Conservation (phyloP, 306 rosid species). For the cucumber (Cucumis sativus) region Cucumber_9930_V3 NC_026660.2:403001-403500, state of each 20-base stretch:
- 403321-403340: not conserved
- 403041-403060: no score
- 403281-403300: not conserved
- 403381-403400: not conserved
- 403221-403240: not conserved
- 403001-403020: no score
- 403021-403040: no score
- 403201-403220: no score
- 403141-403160: no score
- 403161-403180: no score
- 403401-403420: not conserved
- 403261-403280: not conserved
- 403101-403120: no score
- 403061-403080: no score
- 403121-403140: no score
- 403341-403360: not conserved
- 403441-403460: not conserved
- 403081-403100: no score
- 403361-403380: not conserved
- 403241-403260: not conserved
- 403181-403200: no score
- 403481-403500: not conserved
- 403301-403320: not conserved
- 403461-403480: slow-evolving; percentile 2
- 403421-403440: no score